Evolutionary conservation across 1,139 yeast species (phyloP), one percentile per base, ranked within the genome.

Genomic region (Yamadazyma atmosphaerica): DNA sequence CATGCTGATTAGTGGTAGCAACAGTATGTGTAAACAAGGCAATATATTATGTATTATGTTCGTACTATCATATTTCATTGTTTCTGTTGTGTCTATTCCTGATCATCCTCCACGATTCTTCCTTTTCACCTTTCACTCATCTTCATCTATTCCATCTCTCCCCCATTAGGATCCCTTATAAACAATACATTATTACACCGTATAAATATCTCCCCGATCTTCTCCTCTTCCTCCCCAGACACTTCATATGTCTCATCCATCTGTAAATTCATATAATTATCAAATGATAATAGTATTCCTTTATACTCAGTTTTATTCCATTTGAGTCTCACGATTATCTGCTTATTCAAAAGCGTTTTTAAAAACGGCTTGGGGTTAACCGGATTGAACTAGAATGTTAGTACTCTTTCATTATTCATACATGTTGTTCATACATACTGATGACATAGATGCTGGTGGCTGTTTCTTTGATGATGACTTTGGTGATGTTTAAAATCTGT

Each of bases 261-360:
- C 56, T 88, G 90, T 28, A 92, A 52, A 55, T 92, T 94, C 92
- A 94, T 92, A 64, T 92, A 94, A 51, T 88, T 87, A 58, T 92
- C 99, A 21, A 88, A 85, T 1, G 96, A 82, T 12, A 81, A 65
- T 35, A 92, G 72, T n/a, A 61, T 74, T 1, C 98, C 98, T 43
- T 69, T 75, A 63, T 92, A 92, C 58, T 89, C 95, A n/a, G 96
- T 86, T 47, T 79, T 79, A 56, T 89, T 92, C 86, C 96, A 94
- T 61, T 92, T 92, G 46, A 92, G 74, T 39, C 92, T 78, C n/a
- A 92, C 95, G n/a, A 83, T 65, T 12, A 92, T 89, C 16, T 68
- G 69, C 44, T 81, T 74, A 41, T 84, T 83, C 15, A 85, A 72
- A 34, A 92, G 76, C 17, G 85, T 83, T 46, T 84, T 84, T 39